Conservation (phyloP, 2,329 filamentous ascomycete species). For the Microcyclospora pomicola region DNA sequence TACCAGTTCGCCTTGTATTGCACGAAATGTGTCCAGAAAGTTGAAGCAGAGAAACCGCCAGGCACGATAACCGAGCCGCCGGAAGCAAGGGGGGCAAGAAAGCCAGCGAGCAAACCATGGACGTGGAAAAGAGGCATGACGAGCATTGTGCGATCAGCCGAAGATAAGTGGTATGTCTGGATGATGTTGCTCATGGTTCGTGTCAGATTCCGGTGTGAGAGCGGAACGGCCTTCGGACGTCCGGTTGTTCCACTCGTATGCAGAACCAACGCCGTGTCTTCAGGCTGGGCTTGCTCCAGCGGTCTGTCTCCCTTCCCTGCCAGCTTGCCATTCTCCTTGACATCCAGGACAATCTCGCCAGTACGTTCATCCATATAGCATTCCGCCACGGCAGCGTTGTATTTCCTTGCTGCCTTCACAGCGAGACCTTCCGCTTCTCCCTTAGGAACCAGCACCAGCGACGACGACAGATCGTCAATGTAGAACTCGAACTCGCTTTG, state of each 20-base stretch:
- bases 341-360: conserved; percentile 56
- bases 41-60: conserved; percentile 61
- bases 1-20: conserved; percentile 75
- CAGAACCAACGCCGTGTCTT: conserved; percentile 68
- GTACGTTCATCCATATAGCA: conserved; percentile 57
- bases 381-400: conserved; percentile 73
- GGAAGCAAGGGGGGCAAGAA: conserved; percentile 61
- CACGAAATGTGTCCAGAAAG: conserved; percentile 71
- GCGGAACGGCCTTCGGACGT: conserved; percentile 69
- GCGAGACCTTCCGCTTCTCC: conserved; percentile 55
- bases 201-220: conserved; percentile 69
- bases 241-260: conserved; percentile 80
- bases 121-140: conserved; percentile 90
- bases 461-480: conserved; percentile 73
- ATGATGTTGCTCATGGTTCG: conserved; percentile 75
- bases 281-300: conserved; percentile 46
- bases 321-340: conserved; percentile 63
- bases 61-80: conserved; percentile 72
- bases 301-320: conserved; percentile 34
- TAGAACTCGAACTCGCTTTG: conserved; percentile 87
- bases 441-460: conserved; percentile 60
- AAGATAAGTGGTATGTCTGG: conserved; percentile 58
- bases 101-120: conserved; percentile 71
- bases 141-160: conserved; percentile 63
- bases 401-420: conserved; percentile 63